Evolutionary conservation across 2,329 filamentous ascomycete genomes (phyloP), one percentile per base, ranked within the genome.

Genomic region (Didymella glomerata): DNA sequence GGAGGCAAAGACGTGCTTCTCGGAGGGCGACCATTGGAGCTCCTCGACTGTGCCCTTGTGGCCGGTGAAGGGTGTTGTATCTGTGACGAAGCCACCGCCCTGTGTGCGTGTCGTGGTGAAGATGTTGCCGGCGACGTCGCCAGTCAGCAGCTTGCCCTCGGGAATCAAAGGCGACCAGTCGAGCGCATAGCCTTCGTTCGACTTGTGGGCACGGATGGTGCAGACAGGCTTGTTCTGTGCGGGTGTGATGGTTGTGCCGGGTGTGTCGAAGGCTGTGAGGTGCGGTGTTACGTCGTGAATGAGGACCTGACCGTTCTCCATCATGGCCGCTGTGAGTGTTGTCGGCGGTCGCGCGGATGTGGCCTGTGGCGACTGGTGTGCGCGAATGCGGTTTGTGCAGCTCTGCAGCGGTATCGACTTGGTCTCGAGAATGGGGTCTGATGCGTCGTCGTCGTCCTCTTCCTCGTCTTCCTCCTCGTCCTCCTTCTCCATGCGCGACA

Each of bases 271-370:
- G 50, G 92, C 91, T 56, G 88, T 84, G 56, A 98, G 87, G 77
- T 98, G 92, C 3, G 92, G 90, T 3, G 93, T 95, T 49, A 99
- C 88, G 78, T 99, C 92, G 85, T 98, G 93, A 73, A 99, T 96
- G 48, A 95, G 87, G 66, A 98, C 87, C 71, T 96, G 86, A 38
- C 89, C 85, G 44, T 92, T 92, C 81, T 99, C 95, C 50, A 92
- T 92, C 92, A 97, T 96, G 54, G 91, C 89, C 41, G 95, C 95
- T 30, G 92, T 93, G 53, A 97, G 83, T 2, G 94, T 97, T 22
- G 87, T 92, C 2, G 90, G 86, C n/a, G 90, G 86, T 64, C 85
- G 85, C 24, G 88, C 88, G 16, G 88, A 85, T 69, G 91, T 90
- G 44, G 85, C 83, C 61, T 88, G 86, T 13, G 91, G 89, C 18